Conservation (phyloP, 768 basidiomycete species). For the Pholiota molesta region DNA sequence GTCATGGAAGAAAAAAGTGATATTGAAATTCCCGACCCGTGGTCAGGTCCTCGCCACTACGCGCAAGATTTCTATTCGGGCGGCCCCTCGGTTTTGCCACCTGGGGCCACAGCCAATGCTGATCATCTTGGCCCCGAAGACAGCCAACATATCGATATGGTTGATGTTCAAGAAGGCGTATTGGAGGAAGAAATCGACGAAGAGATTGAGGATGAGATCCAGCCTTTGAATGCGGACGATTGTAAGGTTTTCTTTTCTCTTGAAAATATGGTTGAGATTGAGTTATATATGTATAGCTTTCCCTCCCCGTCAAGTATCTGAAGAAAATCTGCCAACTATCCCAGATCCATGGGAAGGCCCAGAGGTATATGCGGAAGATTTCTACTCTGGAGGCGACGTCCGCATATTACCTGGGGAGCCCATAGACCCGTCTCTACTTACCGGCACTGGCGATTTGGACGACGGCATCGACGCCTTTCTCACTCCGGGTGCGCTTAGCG, state of each 20-base stretch:
- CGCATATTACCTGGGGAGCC: constrained; percentile 12
- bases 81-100: constrained; percentile 34
- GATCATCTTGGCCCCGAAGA: constrained; percentile 29
- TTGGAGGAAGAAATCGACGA: constrained; percentile 15
- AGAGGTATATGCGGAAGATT: constrained; percentile 39
- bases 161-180: constrained; percentile 4
- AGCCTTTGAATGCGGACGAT: constrained; percentile 14
- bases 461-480: constrained; percentile 29
- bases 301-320: constrained; percentile 14
- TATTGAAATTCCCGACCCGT: constrained; percentile 35
- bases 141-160: constrained; percentile 12
- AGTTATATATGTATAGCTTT: constrained; percentile 18
- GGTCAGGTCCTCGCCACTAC: constrained; percentile 34
- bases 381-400: constrained; percentile 35
- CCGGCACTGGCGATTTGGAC: constrained; percentile 17
- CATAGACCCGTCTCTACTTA: constrained; percentile 20
- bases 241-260: constrained; percentile 6
- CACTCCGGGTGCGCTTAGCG: constrained; percentile 29
- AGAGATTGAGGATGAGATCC: constrained; percentile 19
- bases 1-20: neutral
- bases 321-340: constrained; percentile 27
- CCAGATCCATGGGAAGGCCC: constrained; percentile 39
- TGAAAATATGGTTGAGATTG: neutral
- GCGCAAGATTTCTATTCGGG: constrained; percentile 44
- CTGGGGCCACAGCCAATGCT: constrained; percentile 18